Evolutionary conservation across 768 basidiomycete genomes (phyloP).

Genomic region (Cyathus striatus): DNA sequence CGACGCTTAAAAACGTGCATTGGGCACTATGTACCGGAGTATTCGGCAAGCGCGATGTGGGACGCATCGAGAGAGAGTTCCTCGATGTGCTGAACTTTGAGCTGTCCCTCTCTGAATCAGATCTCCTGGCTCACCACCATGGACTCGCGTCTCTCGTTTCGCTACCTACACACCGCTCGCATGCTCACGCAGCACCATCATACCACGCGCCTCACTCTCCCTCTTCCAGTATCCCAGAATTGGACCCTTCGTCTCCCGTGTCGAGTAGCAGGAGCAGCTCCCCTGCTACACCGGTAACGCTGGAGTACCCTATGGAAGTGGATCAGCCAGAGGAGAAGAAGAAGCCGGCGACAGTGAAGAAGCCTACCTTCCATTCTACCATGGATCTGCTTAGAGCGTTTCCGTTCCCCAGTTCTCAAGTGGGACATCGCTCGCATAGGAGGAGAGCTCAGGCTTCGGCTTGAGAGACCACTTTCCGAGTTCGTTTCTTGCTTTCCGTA

Average conservation of each 20-base stretch:
- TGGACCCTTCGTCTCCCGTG: constrained; percentile 23
- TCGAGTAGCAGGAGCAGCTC: constrained; percentile 21
- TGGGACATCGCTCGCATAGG: constrained; percentile 10
- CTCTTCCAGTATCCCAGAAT: constrained; percentile 28
- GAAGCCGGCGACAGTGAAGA: constrained; percentile 4
- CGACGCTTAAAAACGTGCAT: constrained; percentile 85
- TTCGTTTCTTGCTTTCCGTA: no score
- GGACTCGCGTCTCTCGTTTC: constrained; percentile 23
- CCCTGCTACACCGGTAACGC: constrained; percentile 18
- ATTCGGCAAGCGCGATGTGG: constrained; percentile 77
- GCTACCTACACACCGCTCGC: constrained; percentile 13
- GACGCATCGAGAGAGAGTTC: constrained; percentile 79
- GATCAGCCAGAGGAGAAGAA: constrained; percentile 1
- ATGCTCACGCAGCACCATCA: constrained; percentile 13
- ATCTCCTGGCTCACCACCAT: constrained; percentile 50
- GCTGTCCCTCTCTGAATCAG: constrained; percentile 57
- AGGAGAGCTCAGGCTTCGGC: no score
- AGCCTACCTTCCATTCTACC: constrained; percentile 25
- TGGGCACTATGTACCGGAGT: constrained; percentile 85
- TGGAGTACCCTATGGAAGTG: constrained; percentile 10
- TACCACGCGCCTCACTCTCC: constrained; percentile 7
- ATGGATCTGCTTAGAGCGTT: constrained; percentile 44
- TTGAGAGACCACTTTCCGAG: no score
- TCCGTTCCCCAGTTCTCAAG: constrained; percentile 35
- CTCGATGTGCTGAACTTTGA: constrained; percentile 78